Percentiles rank a stretch among this genome's conserved stretches.
These are phyloP conservation scores for Mimosa pudica DNA, from an alignment of 306 rosid species.

Conservation along the genomic window DNA sequence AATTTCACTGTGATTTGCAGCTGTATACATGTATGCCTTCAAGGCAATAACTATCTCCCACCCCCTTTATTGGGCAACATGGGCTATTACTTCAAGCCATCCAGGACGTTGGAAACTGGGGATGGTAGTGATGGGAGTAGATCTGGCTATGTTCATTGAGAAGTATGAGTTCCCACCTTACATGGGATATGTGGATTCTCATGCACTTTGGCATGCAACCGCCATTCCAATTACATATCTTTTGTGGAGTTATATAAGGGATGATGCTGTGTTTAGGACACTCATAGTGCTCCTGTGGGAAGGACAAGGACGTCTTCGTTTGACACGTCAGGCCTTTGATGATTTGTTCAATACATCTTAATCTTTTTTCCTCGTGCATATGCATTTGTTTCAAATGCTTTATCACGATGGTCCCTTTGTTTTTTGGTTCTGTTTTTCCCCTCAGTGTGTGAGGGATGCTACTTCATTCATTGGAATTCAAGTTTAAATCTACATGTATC, in stretches of 20 bases:
- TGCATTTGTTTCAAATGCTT: constrained; percentile 54
- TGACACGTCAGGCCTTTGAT: no score
- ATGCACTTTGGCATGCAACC: constrained; percentile 77
- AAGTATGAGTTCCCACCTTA: constrained; percentile 91
- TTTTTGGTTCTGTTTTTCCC: constrained; percentile 51
- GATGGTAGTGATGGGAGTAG: constrained; percentile 64
- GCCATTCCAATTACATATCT: constrained; percentile 77
- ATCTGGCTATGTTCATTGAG: constrained; percentile 64
- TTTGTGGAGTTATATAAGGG: constrained; percentile 94
- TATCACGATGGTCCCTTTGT: constrained; percentile 54
- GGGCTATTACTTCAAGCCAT: constrained; percentile 63
- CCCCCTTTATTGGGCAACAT: constrained; percentile 84
- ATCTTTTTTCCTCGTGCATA: constrained; percentile 49
- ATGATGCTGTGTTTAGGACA: constrained; percentile 89
- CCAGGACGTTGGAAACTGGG: constrained; percentile 76
- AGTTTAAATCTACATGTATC: constrained; percentile 25
- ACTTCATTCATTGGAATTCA: constrained; percentile 48
- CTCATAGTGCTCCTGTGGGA: constrained; percentile 45
- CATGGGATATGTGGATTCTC: constrained; percentile 79
- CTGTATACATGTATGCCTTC: constrained; percentile 76
- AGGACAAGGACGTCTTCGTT: no score
- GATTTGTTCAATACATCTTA: constrained; percentile 50
- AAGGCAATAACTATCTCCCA: constrained; percentile 57
- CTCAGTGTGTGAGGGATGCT: constrained; percentile 38
- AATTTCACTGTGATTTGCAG: constrained; percentile 47